A percentile compares a stretch with the other conserved stretches of the same genome.
Conservation (phyloP, 371 early-diverging fungal species). For the Mortierella polycephala region DNA sequence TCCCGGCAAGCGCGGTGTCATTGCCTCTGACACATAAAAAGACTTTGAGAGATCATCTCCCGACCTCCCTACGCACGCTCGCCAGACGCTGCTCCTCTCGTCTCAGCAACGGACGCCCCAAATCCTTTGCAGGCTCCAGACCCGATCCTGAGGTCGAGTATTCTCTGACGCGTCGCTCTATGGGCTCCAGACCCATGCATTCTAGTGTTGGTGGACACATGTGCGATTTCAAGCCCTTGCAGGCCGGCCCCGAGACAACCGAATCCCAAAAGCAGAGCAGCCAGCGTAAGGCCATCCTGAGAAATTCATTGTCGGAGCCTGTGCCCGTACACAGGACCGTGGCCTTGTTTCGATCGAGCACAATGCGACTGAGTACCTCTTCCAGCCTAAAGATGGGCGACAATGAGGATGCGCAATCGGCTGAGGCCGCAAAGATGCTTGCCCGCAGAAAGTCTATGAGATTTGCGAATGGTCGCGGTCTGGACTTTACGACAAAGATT, state of each 20-base stretch:
- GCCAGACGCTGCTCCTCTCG: conserved; percentile 36
- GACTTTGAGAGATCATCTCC: conserved; percentile 24
- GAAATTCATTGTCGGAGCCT: conserved; percentile 4
- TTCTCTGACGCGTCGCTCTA: conserved; percentile 2
- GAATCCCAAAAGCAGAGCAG: conserved; percentile 14
- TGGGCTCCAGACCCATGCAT: conserved; percentile 6
- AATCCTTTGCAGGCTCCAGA: conserved; percentile 5
- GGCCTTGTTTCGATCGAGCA: conserved; percentile 18
- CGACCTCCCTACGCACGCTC: conserved; percentile 21
- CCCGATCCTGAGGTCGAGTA: background rate
- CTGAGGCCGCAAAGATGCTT: background rate
- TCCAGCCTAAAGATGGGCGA: background rate
- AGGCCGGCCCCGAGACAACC: conserved; percentile 30
- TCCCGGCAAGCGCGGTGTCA: background rate
- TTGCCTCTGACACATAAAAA: conserved; percentile 5
- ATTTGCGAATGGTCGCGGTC: conserved; percentile 27
- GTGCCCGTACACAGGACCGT: conserved; percentile 11
- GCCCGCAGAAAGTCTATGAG: conserved; percentile 15
- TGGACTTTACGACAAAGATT: conserved; percentile 7
- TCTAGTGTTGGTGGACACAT: conserved; percentile 13
- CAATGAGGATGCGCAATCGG: background rate
- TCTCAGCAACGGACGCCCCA: conserved; percentile 16
- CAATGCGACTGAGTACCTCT: conserved; percentile 10
- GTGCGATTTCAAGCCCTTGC: conserved; percentile 37
- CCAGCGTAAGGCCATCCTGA: conserved; percentile 1